Evolutionary conservation across 164 flowering plant genomes (phyloP), one percentile per base, ranked within the genome.

Genomic region (Umbilicus rupestris): DNA sequence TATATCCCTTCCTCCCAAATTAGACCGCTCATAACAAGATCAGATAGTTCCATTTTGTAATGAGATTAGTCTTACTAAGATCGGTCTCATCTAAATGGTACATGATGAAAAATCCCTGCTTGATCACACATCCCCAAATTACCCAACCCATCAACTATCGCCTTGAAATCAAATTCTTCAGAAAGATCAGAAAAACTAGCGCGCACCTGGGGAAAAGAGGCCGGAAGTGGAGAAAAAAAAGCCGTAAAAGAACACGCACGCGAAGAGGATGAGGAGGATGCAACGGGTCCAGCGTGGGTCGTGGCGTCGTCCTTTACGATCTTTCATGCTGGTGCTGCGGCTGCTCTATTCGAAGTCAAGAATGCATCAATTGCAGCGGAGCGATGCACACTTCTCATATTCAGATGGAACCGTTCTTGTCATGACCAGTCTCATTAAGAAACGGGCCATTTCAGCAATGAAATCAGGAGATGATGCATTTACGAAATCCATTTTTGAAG

Each of bases 151-250:
- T 52, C 14, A 52, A 20, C 12, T 1, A 1, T 9, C 12, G 24
- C 5, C 15, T 14, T 28, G 19, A 33, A 28, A 0, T 55, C 33
- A 10, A 3, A 55, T 12, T 26, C 60, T 11, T 14, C 60, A 55
- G 15, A 19, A 55, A 26, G 28, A 55, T 52, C 30, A 14, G 28
- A 55, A 47, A 55, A 52, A 24, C 11, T 52, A 55, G 60, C 33
- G 60, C 8, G 6, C 6, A 55, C 60, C 60, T 26, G 60, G 60
- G 60, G 28, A 55, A 29, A 65, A 28, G 69, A 76, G 71, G 62
- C 80, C 81, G 62, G 81, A 68, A 29, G 82, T 33, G 74, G 85
- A 81, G 76, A 78, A 76, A 66, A 75, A 64, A 80, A 77, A 78
- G 65, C 73, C 74, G 42, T 76, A 49, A 77, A 79, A 45, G 81